Evolutionary conservation across 2,329 filamentous ascomycete genomes (phyloP), one percentile per base, ranked within the genome.

Genomic region (Akanthomyces lecanii): DNA sequence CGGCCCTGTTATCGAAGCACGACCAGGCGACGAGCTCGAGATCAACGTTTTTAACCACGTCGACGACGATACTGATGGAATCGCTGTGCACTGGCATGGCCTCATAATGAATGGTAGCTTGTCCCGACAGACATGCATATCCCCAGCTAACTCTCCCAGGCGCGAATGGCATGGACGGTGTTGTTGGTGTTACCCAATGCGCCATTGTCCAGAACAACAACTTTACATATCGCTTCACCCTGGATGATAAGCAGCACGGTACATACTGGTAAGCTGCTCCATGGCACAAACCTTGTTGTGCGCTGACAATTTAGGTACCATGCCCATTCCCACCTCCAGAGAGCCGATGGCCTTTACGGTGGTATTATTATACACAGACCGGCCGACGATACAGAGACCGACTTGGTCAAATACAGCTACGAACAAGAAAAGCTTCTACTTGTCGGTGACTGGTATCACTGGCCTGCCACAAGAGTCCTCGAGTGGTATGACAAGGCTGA

Each of bases 11-110:
- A 74, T 81, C 58, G 77, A 81, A 67, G 79, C 76, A 8, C 76
- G 76, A 64, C 71, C 70, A 2, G 79, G 79, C 11, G 79, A 81
- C 66, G 74, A 73, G 23, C 66, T 81, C 45, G 69, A 75, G 2
- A 73, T 81, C 16, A 68, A 68, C 4, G 77, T 81, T 5, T 69
- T 73, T 57, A 81, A 81, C 68, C 66, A 66, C 10, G 72, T 79
- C 68, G 36, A 66, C 16, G 69, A 73, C 44, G 66, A 66, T 54
- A 75, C 71, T 61, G 62, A 64, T 0, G 65, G 65, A 16, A 85
- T 87, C 2, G 81, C 81, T 53, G 77, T 90, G 16, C 88, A 91
- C 69, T 91, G 87, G 76, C 88, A 91, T 69, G 88, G 88, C 21
- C 78, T 90, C 65, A 85, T 83, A 67, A 86, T 89, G 73, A 83